Evolutionary conservation across 2,329 filamentous ascomycete species (phyloP).

Genomic region (Aschersonia sp.): DNA sequence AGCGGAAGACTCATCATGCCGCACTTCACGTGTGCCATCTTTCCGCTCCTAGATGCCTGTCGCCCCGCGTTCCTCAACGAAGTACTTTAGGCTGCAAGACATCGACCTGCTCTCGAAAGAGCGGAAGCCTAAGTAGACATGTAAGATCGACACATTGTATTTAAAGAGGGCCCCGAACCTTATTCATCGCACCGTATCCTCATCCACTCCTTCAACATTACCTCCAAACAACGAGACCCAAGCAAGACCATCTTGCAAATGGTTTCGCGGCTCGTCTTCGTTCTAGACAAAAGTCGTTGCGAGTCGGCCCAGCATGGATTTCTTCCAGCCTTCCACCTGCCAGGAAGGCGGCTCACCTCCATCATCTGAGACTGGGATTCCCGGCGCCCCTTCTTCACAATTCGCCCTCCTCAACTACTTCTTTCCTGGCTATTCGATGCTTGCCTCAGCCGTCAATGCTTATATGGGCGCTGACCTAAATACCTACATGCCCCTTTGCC

Average conservation of each 20-base stretch:
- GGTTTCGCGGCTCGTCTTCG: too few species aligned
- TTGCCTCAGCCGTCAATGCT: conserved; percentile 35
- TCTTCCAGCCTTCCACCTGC: not conserved
- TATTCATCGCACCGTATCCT: too few species aligned
- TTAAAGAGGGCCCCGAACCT: too few species aligned
- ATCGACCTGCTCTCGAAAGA: too few species aligned
- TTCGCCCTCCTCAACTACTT: conserved; percentile 43
- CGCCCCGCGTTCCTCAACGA: too few species aligned
- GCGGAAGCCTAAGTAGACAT: too few species aligned
- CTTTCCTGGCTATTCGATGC: conserved; percentile 49
- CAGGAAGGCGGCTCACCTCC: conserved; percentile 6
- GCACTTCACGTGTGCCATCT: not conserved
- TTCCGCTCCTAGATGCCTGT: too few species aligned
- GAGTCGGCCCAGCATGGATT: conserved; percentile 3
- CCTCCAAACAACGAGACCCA: too few species aligned
- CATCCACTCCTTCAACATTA: too few species aligned
- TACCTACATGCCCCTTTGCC: conserved; percentile 43
- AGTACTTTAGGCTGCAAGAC: too few species aligned
- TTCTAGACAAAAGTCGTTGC: not conserved
- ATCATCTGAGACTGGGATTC: conserved; percentile 1
- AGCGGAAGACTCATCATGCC: not conserved
- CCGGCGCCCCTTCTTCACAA: conserved; percentile 16
- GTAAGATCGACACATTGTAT: too few species aligned
- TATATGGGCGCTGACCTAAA: conserved; percentile 49
- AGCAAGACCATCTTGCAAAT: too few species aligned